phyloP scores from a whole-genome alignment of 2,329 filamentous ascomycete species.

The Penicillium sp. region DNA sequence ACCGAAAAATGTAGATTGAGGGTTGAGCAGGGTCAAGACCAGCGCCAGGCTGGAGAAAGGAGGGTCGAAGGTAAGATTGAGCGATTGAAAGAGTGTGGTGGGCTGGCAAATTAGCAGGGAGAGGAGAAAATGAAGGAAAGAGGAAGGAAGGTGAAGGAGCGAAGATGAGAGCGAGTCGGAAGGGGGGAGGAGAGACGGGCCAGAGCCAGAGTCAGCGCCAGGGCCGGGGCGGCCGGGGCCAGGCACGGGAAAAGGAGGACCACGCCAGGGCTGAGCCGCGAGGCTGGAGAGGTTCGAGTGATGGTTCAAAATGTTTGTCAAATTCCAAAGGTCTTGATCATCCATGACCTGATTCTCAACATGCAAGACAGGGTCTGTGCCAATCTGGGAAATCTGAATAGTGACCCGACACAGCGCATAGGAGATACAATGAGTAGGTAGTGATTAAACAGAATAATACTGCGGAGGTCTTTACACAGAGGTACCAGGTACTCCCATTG shows the following conservation, averaged over 20 bases:
- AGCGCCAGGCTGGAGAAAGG: constrained; percentile 30
- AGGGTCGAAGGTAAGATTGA: constrained; percentile 18
- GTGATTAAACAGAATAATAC: too few relatives aligned
- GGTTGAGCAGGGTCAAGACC: not conserved
- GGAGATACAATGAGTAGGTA: too few relatives aligned
- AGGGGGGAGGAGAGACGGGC: too few relatives aligned
- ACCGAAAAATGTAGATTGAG: not conserved
- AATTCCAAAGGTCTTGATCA: too few relatives aligned
- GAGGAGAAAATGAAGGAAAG: constrained; percentile 10
- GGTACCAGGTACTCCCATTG: too few relatives aligned
- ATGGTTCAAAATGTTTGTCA: constrained; percentile 1
- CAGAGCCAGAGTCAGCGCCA: too few relatives aligned
- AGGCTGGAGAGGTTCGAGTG: constrained; percentile 18
- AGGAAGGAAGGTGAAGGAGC: not conserved
- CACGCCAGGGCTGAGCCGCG: constrained; percentile 5
- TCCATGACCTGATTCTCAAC: too few relatives aligned
- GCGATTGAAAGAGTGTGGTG: constrained; percentile 5
- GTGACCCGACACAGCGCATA: too few relatives aligned
- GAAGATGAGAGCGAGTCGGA: not conserved
- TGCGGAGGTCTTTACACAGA: too few relatives aligned
- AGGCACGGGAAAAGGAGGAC: constrained; percentile 2
- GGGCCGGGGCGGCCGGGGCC: constrained; percentile 6
- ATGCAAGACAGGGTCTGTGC: too few relatives aligned
- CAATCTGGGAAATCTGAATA: too few relatives aligned
- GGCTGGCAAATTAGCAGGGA: constrained; percentile 9